Percentiles rank a stretch among this genome's conserved stretches.
Conservation (phyloP, 495 filamentous ascomycete species). For the Pseudomonodictys pantanalensis region DNA sequence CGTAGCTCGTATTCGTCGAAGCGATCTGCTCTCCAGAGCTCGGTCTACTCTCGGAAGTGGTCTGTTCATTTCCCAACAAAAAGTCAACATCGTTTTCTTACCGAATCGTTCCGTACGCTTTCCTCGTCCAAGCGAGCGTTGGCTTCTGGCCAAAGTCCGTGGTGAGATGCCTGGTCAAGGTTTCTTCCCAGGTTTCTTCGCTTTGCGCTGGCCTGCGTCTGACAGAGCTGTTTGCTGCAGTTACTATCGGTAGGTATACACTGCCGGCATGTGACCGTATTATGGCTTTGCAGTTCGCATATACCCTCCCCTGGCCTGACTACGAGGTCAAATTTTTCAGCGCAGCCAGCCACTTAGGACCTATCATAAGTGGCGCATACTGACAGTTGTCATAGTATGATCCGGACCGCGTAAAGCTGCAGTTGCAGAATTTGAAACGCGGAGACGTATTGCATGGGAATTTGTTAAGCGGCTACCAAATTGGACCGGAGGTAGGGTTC, state of each 20-base stretch:
- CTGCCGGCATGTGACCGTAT: background rate
- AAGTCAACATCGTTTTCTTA: no score
- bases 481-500: slow-evolving; percentile 21
- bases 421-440: slow-evolving; percentile 21
- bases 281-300: background rate
- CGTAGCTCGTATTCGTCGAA: no score
- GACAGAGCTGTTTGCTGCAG: background rate
- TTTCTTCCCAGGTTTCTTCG: background rate
- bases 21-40: no score
- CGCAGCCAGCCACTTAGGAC: background rate
- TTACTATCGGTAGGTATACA: background rate
- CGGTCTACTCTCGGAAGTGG: no score
- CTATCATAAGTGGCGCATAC: slow-evolving; percentile 12
- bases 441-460: slow-evolving; percentile 19
- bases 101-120: no score
- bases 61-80: no score
- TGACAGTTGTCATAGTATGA: slow-evolving; percentile 17
- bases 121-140: no score
- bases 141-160: no score
- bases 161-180: no score
- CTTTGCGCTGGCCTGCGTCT: background rate
- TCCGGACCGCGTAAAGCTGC: slow-evolving; percentile 2
- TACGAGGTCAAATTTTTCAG: background rate
- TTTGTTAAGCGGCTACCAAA: slow-evolving; percentile 10
- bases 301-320: background rate